Base-by-base conservation (phyloP, 306 rosid genomes). In the Vigna trinervia region DNA sequence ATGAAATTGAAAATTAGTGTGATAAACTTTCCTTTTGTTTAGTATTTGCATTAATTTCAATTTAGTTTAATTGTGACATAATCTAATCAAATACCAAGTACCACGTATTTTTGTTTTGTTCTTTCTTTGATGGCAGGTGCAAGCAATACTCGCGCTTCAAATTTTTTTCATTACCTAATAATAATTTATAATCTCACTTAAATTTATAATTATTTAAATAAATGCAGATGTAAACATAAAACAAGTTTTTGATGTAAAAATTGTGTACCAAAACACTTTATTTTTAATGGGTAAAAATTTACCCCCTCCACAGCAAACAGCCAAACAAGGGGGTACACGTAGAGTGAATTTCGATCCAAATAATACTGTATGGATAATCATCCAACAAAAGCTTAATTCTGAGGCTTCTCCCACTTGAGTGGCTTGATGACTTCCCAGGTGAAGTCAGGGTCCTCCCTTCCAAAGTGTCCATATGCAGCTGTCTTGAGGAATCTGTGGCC, bases 361-460 rank as follows among this genome's bases (percentile, higher is more conserved):
- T 38, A 17, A 50, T 8, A 62, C 26, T 8, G 4, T 28, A 64
- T 64, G 48, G 39, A 38, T 64, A 64, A n/a, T 62, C 10, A n/a
- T 62, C 3, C 15, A 34, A 63, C 48, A 63, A 64, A 39, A 17
- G 32, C 17, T 64, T 39, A 64, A 39, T 30, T 30, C 19, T 64
- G 71, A 64, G 71, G 71, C 32, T 39, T 64, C 32, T 64, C 71
- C 71, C 71, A 64, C 51, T 39, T 64, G 71, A 64, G 51, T 17
- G 51, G 71, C 51, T 64, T 64, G 0, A 64, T 52, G 17, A 64
- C 51, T 64, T 64, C 71, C 71, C 71, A 64, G n/a, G 71, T 64
- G 71, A 64, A 64, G 71, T 64, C 71, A 0, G 71, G 17, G 10
- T 64, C 71, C 22, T 64, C 71, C 71, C 71, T 64, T 64, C 71